Evolutionary conservation across 805 yeast species (phyloP), one percentile per base, ranked within the genome.

Genomic region (Suhomyces sp.): DNA sequence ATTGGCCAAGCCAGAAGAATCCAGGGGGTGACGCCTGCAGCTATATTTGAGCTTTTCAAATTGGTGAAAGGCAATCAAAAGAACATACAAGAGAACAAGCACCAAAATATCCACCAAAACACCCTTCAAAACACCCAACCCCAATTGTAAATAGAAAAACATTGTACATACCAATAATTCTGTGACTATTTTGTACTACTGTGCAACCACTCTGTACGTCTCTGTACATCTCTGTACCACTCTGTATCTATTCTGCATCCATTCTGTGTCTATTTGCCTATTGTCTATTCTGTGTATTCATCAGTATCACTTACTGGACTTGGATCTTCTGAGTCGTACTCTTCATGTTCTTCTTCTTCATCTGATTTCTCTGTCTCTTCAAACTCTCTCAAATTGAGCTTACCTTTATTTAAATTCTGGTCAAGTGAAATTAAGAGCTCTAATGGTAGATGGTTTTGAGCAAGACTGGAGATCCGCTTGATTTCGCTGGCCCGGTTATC

Each of bases 21-120:
- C 10, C 96, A 94, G 62, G 98, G 99, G 0, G 84, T 94, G 2
- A 93, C 98, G 0, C 97, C 98, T 0, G 93, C 97, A 0, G 94
- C 97, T 0, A 75, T 89, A 15, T 87, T 90, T 56, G 96, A 89
- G 63, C 75, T 92, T 45, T 88, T 85, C 63, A 76, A 84, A 54
- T 65, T 86, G 50, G 77, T 77, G 6, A 72, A 66, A 50, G 64
- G 68, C 19, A 63, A 57, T 15, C 47, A 44, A 44, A 25, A 44
- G 12, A 31, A 31, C 9, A 13, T 31, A 2, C 17, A 31, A n/a
- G 6, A 29, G n/a, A 10, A 29, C 4, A 31, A 1, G n/a, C n/a
- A n/a, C n/a, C n/a, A n/a, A n/a, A n/a, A n/a, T n/a, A n/a, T n/a
- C n/a, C n/a, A n/a, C 12, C 31, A 27, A 27, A 27, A 3, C 31